phyloP scores from a whole-genome alignment of 441 rosid species.

The Croton setiger region DNA sequence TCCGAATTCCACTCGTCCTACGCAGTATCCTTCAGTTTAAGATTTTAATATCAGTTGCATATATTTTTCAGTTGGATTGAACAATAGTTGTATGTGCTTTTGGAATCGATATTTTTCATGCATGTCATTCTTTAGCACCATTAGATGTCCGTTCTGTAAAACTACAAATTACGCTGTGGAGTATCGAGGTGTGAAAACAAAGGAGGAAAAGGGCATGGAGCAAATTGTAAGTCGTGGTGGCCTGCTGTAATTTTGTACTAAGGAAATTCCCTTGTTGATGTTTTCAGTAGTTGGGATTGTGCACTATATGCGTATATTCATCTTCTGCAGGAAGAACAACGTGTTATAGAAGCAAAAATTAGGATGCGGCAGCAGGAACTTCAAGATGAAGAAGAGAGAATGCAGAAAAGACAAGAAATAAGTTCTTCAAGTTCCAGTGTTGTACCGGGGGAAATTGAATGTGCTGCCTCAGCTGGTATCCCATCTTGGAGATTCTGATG shows the following conservation, averaged over 20 bases:
- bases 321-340: conserved; percentile 84
- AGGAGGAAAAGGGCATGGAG: conserved; percentile 95
- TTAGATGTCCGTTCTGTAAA: conserved; percentile 97
- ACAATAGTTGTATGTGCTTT: background rate
- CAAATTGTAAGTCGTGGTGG: conserved; percentile 63
- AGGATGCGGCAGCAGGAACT: conserved; percentile 87
- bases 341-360: conserved; percentile 93
- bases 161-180: conserved; percentile 95
- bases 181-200: conserved; percentile 83
- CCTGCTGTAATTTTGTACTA: conserved; percentile 4
- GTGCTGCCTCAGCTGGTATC: conserved; percentile 57
- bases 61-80: conserved; percentile 4
- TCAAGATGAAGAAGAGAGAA: conserved; percentile 89
- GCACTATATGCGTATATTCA: background rate
- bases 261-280: background rate
- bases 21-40: conserved; percentile 76
- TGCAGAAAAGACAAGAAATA: conserved; percentile 67
- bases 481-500: conserved; percentile 6
- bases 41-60: conserved; percentile 10
- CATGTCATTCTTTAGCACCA: conserved; percentile 45
- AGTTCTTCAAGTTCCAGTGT: conserved; percentile 57
- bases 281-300: conserved; percentile 4
- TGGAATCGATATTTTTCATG: conserved; percentile 4
- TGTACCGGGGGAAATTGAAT: conserved; percentile 54
- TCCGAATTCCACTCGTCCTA: conserved; percentile 89